phyloP scores from a whole-genome alignment of 108 stramenopile genomes.

The Fragilaria crotonensis region DNA sequence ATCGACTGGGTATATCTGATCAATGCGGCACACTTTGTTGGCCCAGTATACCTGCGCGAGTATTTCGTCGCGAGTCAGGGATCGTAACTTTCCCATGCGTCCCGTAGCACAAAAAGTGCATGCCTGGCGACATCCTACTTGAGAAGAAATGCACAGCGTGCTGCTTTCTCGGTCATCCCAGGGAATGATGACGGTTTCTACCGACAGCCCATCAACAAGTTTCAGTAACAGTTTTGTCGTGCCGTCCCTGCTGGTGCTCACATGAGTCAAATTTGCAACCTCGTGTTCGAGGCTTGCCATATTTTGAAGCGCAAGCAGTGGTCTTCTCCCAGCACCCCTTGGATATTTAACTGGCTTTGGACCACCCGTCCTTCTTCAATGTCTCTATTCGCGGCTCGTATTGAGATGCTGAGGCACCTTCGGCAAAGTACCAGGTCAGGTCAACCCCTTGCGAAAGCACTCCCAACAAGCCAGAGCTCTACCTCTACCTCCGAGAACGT shows the following conservation, averaged over 20 bases:
- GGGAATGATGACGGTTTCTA: constrained; percentile 83
- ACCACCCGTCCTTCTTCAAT: constrained; percentile 9
- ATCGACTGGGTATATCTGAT: constrained; percentile 19
- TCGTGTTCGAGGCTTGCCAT: constrained; percentile 12
- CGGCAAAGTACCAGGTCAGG: constrained; percentile 40
- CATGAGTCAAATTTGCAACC: constrained; percentile 15
- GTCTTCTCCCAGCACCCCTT: not conserved
- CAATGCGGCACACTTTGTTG: constrained; percentile 40
- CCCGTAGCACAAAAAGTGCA: constrained; percentile 85
- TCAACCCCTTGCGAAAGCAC: constrained; percentile 44
- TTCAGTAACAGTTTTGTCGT: constrained; percentile 68
- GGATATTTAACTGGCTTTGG: constrained; percentile 2
- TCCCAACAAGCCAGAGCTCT: constrained; percentile 46
- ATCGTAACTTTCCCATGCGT: constrained; percentile 72
- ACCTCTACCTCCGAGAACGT: constrained; percentile 39
- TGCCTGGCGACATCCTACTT: constrained; percentile 87
- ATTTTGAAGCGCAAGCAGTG: not conserved
- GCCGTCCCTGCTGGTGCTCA: constrained; percentile 29
- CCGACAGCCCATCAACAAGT: constrained; percentile 57
- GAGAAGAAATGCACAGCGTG: constrained; percentile 67
- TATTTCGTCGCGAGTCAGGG: constrained; percentile 67
- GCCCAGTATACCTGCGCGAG: constrained; percentile 77
- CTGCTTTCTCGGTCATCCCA: constrained; percentile 47
- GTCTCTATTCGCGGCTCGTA: not conserved
- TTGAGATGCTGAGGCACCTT: not conserved